A percentile compares a stretch with the other conserved stretches of the same genome.
Evolutionary conservation across 495 filamentous ascomycete species (phyloP).

Genomic region (Hyaloscypha bicolor): DNA sequence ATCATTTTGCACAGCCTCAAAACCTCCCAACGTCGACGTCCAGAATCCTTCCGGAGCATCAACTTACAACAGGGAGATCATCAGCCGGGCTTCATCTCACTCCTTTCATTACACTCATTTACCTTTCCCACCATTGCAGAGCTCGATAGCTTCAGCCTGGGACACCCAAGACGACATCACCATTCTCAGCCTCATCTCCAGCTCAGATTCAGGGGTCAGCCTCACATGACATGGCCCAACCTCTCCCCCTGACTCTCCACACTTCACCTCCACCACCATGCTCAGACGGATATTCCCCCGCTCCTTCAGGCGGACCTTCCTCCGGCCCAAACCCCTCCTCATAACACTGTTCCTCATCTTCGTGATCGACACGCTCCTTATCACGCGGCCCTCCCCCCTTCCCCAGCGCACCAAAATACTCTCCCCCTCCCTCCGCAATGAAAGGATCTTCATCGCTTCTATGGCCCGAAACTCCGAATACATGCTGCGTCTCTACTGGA

Average conservation of each 20-base stretch:
- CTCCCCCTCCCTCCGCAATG: slow-evolving; percentile 3
- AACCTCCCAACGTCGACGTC: no score
- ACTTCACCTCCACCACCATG: slow-evolving; percentile 5
- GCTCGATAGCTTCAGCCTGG: no score
- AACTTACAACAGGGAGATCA: no score
- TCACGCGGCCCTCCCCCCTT: background rate
- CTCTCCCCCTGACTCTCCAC: background rate
- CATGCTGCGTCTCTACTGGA: slow-evolving; percentile 66
- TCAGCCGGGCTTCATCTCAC: no score
- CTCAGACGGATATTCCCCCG: slow-evolving; percentile 1
- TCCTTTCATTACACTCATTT: no score
- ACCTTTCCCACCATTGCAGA: no score
- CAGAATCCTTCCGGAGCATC: no score
- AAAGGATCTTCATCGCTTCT: slow-evolving; percentile 63
- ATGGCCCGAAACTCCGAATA: slow-evolving; percentile 72
- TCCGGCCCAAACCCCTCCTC: slow-evolving; percentile 6
- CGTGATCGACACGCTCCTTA: slow-evolving; percentile 17
- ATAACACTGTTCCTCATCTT: slow-evolving; percentile 13
- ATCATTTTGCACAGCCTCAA: no score
- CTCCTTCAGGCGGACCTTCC: slow-evolving; percentile 6
- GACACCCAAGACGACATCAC: no score
- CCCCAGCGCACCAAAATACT: slow-evolving; percentile 6
- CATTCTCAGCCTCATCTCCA: no score
- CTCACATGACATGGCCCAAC: slow-evolving; percentile 8
- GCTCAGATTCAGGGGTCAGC: background rate